Evolutionary conservation across 257 asterid species (phyloP).

Genomic region (Primulina tabacum): DNA sequence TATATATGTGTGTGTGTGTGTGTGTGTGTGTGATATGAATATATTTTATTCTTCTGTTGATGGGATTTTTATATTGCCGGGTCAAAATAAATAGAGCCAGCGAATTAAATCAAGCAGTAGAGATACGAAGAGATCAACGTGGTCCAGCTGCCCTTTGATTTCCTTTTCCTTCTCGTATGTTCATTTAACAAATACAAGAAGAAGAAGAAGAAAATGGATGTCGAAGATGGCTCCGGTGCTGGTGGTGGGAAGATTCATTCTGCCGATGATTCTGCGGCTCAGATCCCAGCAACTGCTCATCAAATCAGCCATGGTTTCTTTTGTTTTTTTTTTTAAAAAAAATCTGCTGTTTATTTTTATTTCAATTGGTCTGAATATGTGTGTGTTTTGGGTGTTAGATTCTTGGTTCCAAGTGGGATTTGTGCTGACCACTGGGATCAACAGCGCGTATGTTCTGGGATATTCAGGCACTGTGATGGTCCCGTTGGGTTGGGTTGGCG

Average conservation of each 20-base stretch:
- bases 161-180: not conserved
- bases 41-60: no score
- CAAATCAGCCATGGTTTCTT: not conserved
- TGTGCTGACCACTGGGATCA: constrained; percentile 88
- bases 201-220: not conserved
- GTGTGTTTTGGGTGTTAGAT: constrained; percentile 40
- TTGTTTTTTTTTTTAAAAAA: no score
- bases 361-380: no score
- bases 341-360: no score
- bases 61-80: not conserved
- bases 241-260: not conserved
- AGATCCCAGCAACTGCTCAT: not conserved
- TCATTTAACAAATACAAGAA: not conserved
- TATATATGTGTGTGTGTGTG: no score
- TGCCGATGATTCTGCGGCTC: not conserved
- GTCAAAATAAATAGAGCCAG: not conserved
- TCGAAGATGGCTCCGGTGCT: not conserved
- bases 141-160: not conserved
- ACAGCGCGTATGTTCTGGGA: constrained; percentile 94
- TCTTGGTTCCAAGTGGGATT: constrained; percentile 98
- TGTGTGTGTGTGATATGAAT: no score
- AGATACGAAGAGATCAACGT: not conserved
- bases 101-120: not conserved
- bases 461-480: constrained; percentile 91
- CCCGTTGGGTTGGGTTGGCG: constrained; percentile 94